Base-by-base conservation (phyloP, 208 protist genomes). In the Borovskyia barvae region DNA sequence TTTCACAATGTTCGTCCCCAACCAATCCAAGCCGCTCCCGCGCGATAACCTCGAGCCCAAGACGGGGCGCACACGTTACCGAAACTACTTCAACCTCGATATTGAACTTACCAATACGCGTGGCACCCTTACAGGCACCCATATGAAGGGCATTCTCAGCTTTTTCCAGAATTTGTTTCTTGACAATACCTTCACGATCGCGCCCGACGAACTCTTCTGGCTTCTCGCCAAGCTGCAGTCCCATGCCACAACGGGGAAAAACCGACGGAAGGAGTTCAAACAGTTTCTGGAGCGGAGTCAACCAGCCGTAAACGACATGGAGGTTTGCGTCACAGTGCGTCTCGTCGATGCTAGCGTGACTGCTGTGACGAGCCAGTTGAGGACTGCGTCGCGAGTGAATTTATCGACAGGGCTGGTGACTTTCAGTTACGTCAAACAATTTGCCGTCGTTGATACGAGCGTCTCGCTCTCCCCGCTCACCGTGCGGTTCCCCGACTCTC, bases 161-260 rank as follows among this genome's bases (percentile, higher is more conserved):
- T 41, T 46, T 20, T 66, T 88, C n/a, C 47, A 82, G 25, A 95
- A 93, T 73, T 60, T 82, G 17, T 90, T 95, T 67, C 65, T 84
- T 6, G 75, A 80, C 58, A 77, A 80, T 60, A 71, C 65, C 17
- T 70, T 73, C 35, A 77, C 81, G 19, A 79, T 95, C 51, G 35
- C 59, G 19, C 85, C 85, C 0, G 79, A 90, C 29, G 84, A 95
- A 40, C 78, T 95, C 1, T 95, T 90, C 66, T 95, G 89, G 86
- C 84, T 89, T 4, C 72, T 87, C 2, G 81, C 78, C 7, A 90
- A 86, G 60, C 66, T 90, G 49, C 80, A 91, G 57, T 85, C 82
- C 33, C 77, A 92, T 57, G 75, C 77, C 3, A 66, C 80, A 26
- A 73, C 66, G 19, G 81, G 82, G 9, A 79, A 85, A 58, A 95